Percentiles rank a stretch among this genome's conserved stretches.
phyloP scores from a whole-genome alignment of 345 rosid genomes.

The Adansonia digitata region DNA sequence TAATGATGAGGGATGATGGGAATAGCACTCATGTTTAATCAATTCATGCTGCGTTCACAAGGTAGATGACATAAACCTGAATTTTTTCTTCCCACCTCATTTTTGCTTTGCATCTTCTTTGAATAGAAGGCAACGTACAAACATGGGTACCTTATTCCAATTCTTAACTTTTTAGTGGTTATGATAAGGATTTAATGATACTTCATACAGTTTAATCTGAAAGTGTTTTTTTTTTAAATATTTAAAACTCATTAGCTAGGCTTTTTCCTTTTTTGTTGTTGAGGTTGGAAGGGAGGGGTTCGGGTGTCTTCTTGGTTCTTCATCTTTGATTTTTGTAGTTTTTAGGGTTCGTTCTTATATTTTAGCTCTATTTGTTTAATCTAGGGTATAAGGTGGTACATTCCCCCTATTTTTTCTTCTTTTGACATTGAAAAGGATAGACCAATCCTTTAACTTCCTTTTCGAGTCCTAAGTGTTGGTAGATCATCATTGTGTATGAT shows the following conservation, averaged over 20 bases:
- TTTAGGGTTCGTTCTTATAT: background rate
- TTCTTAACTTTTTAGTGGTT: conserved; percentile 20
- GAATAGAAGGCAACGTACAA: conserved; percentile 23
- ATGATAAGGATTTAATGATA: background rate
- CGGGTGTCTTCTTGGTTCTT: background rate
- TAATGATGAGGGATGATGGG: conserved; percentile 97
- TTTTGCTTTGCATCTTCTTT: conserved; percentile 19
- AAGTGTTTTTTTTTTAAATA: background rate
- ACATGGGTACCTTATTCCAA: conserved; percentile 21
- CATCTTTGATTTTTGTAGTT: background rate
- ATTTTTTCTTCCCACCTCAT: conserved; percentile 26
- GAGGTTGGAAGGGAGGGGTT: background rate
- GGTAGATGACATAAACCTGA: conserved; percentile 90
- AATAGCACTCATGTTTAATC: conserved; percentile 95
- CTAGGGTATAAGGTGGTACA: background rate
- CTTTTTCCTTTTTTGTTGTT: background rate
- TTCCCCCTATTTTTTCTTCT: background rate
- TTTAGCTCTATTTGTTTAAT: background rate
- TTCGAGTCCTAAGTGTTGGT: conserved; percentile 7
- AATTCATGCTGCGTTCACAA: conserved; percentile 83
- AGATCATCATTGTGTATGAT: background rate
- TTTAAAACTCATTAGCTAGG: background rate
- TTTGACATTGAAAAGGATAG: background rate
- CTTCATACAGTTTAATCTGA: background rate
- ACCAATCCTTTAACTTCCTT: background rate